phyloP scores from a whole-genome alignment of 2,329 filamentous ascomycete genomes.

The Fusarium sp. region DNA sequence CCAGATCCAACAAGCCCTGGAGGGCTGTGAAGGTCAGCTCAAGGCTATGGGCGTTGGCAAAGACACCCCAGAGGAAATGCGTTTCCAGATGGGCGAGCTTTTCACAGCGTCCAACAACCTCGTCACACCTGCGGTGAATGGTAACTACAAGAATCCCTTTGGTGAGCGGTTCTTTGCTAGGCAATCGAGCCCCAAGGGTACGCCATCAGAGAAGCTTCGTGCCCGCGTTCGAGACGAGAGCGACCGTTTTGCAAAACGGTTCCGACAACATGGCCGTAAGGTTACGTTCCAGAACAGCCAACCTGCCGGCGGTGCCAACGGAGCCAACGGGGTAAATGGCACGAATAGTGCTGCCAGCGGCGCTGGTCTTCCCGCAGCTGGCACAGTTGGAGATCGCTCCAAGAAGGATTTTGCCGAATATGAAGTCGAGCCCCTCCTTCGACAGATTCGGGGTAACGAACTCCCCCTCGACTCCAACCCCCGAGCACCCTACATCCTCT shows the following conservation, averaged over 20 bases:
- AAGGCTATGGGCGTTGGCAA: conserved; percentile 60
- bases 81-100: conserved; percentile 62
- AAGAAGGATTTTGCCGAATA: conserved; percentile 59
- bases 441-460: conserved; percentile 62
- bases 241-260: conserved; percentile 58
- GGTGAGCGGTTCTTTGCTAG: conserved; percentile 61
- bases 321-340: conserved; percentile 29
- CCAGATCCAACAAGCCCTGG: conserved; percentile 61
- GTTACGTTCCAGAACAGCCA: conserved; percentile 52
- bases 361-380: conserved; percentile 44
- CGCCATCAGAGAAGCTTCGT: conserved; percentile 60
- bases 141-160: conserved; percentile 64
- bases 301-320: conserved; percentile 28
- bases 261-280: conserved; percentile 60
- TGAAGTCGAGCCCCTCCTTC: conserved; percentile 59
- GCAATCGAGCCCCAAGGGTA: conserved; percentile 59
- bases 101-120: conserved; percentile 63
- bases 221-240: conserved; percentile 62
- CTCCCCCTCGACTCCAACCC: conserved; percentile 63
- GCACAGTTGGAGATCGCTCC: conserved; percentile 48
- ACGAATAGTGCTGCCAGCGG: conserved; percentile 13
- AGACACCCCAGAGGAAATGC: conserved; percentile 63
- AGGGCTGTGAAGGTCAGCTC: conserved; percentile 59
- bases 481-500: conserved; percentile 62
- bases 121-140: conserved; percentile 62